phyloP scores from a whole-genome alignment of 441 rosid genomes.

The Erodium chrysanthum region DNA sequence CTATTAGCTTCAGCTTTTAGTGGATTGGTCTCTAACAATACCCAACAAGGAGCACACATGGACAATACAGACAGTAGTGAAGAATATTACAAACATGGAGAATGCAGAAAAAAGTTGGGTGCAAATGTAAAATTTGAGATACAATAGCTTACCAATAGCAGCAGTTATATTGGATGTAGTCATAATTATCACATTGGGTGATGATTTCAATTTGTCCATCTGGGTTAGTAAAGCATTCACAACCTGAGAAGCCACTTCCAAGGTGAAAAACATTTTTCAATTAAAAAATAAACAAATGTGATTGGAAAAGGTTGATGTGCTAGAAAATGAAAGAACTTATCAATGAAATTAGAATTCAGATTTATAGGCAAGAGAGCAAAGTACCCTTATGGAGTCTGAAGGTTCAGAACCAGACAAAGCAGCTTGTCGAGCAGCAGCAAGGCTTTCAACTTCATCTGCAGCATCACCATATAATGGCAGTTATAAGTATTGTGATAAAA shows the following conservation, averaged over 20 bases:
- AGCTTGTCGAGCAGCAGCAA: constrained; percentile 91
- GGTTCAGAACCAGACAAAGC: constrained; percentile 97
- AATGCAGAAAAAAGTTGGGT: background rate
- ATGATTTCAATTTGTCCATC: constrained; percentile 85
- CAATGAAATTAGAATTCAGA: background rate
- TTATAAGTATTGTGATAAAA: constrained; percentile 19
- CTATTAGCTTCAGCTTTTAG: no score
- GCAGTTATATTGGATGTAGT: constrained; percentile 94
- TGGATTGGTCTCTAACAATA: no score
- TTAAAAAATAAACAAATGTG: no score
- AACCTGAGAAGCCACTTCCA: constrained; percentile 44
- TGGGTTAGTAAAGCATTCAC: constrained; percentile 93
- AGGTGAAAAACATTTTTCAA: constrained; percentile 9
- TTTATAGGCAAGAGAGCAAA: constrained; percentile 11
- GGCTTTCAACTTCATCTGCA: constrained; percentile 99
- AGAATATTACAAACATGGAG: background rate
- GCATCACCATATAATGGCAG: constrained; percentile 21
- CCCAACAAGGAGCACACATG: no score
- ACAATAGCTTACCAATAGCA: constrained; percentile 67
- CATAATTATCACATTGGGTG: constrained; percentile 82
- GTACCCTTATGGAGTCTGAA: constrained; percentile 93
- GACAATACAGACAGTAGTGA: background rate
- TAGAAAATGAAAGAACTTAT: no score
- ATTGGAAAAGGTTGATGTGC: no score
- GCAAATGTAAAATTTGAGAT: background rate